phyloP scores from a whole-genome alignment of 306 rosid genomes.

The Acacia melanoxylon region DNA sequence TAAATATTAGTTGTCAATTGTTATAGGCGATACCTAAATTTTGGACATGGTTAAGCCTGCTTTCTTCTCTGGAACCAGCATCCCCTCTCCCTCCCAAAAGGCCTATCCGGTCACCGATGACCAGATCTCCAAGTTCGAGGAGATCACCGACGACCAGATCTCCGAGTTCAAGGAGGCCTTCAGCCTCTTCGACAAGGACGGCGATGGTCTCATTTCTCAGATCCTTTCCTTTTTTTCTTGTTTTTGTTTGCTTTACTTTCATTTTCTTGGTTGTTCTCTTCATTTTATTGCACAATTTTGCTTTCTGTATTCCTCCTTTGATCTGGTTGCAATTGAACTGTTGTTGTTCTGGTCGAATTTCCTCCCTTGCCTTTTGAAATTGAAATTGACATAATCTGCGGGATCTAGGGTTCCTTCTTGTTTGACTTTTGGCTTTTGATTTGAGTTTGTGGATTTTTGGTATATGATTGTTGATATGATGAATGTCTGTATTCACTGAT shows the following conservation, averaged over 20 bases:
- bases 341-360: not conserved
- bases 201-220: conserved; percentile 71
- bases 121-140: too few relatives aligned
- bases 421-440: conserved; percentile 29
- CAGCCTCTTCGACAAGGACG: conserved; percentile 85
- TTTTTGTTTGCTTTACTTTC: not conserved
- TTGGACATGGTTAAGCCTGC: too few relatives aligned
- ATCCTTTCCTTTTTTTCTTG: conserved; percentile 19
- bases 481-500: not conserved
- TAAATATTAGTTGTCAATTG: too few relatives aligned
- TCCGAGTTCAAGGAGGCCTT: conserved; percentile 86
- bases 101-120: too few relatives aligned
- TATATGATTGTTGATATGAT: conserved; percentile 2
- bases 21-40: too few relatives aligned
- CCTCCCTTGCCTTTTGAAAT: not conserved
- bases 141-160: conserved; percentile 84
- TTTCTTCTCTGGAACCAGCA: not conserved
- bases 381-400: not conserved
- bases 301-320: conserved; percentile 11
- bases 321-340: conserved; percentile 28
- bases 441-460: not conserved
- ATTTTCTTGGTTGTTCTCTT: not conserved
- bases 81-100: conserved; percentile 43
- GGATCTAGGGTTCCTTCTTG: conserved; percentile 38
- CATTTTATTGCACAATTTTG: not conserved